Evolutionary conservation across 1,284 basidiomycete species (phyloP).

Genomic region (Sutorius eximius): DNA sequence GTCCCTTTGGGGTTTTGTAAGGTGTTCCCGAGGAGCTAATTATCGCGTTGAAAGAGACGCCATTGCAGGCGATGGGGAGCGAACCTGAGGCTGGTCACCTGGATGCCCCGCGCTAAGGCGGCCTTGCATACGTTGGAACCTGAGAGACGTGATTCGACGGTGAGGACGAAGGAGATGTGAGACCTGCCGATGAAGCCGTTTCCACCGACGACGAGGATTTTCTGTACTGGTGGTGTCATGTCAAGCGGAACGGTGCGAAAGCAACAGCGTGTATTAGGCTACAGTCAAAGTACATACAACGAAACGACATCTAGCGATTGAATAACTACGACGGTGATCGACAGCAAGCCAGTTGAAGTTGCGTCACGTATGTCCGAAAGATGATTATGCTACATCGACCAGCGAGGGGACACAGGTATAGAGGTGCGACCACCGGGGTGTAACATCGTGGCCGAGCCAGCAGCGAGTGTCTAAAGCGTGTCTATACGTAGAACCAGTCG

Average conservation of each 20-base stretch:
- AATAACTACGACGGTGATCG: constrained; percentile 16
- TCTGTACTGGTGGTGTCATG: constrained; percentile 48
- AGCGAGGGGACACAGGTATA: constrained; percentile 13
- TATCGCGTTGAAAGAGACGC: not conserved
- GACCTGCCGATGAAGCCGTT: constrained; percentile 88
- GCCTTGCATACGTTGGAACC: constrained; percentile 91
- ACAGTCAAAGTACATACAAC: constrained; percentile 9
- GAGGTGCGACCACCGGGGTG: constrained; percentile 42
- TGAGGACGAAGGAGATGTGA: not conserved
- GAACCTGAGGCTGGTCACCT: constrained; percentile 88
- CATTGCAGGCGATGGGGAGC: constrained; percentile 9
- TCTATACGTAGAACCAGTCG: constrained; percentile 44
- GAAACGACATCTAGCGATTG: constrained; percentile 12
- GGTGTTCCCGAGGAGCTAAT: constrained; percentile 82
- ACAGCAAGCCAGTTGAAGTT: constrained; percentile 11
- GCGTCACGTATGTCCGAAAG: too few species aligned
- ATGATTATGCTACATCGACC: constrained; percentile 2
- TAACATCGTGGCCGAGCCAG: not conserved
- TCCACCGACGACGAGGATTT: constrained; percentile 87
- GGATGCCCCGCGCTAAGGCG: constrained; percentile 80
- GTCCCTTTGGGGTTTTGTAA: constrained; percentile 85
- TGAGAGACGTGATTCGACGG: constrained; percentile 36
- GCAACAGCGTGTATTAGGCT: not conserved
- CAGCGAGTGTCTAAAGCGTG: constrained; percentile 8
- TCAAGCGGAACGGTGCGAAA: not conserved